These are phyloP conservation scores for Termitomyces sp. DNA, from an alignment of 768 basidiomycete genomes.

Conservation along the genomic window DNA sequence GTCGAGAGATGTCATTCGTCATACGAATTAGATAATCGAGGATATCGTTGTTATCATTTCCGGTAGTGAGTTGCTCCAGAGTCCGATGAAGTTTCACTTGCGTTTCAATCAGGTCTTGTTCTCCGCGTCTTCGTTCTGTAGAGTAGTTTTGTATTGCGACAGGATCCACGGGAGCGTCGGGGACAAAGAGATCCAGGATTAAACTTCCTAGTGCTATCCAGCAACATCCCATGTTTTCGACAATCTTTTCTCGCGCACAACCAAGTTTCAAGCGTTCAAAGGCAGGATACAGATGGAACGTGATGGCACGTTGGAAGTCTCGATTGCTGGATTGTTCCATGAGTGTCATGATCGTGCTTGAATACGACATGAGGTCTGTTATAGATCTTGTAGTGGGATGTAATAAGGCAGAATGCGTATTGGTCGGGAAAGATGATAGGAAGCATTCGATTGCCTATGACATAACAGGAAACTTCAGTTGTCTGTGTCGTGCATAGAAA, in stretches of 20 bases:
- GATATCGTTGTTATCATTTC: conserved; percentile 47
- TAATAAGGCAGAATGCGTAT: conserved; percentile 13
- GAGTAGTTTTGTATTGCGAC: conserved; percentile 54
- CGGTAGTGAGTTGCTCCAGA: conserved; percentile 52
- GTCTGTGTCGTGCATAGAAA: not conserved
- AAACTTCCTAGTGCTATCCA: conserved; percentile 62
- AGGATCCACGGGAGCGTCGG: conserved; percentile 85
- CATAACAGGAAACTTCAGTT: not conserved
- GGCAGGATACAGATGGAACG: conserved; percentile 22
- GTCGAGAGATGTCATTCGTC: conserved; percentile 23
- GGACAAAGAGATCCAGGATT: conserved; percentile 70
- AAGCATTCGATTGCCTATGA: conserved; percentile 41
- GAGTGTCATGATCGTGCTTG: conserved; percentile 21
- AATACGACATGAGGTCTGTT: conserved; percentile 14
- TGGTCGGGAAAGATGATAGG: conserved; percentile 29
- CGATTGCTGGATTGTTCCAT: conserved; percentile 26
- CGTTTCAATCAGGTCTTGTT: conserved; percentile 31
- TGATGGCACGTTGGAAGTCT: conserved; percentile 28
- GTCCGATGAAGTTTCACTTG: conserved; percentile 50
- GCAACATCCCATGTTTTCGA: conserved; percentile 23
- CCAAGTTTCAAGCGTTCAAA: conserved; percentile 12
- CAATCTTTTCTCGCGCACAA: conserved; percentile 2
- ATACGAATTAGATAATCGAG: conserved; percentile 37
- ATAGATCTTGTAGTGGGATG: conserved; percentile 10
- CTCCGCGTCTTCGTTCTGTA: conserved; percentile 35